Evolutionary conservation across 352 stramenopile species (phyloP).

Genomic region (Phytophthora hibernalis): DNA sequence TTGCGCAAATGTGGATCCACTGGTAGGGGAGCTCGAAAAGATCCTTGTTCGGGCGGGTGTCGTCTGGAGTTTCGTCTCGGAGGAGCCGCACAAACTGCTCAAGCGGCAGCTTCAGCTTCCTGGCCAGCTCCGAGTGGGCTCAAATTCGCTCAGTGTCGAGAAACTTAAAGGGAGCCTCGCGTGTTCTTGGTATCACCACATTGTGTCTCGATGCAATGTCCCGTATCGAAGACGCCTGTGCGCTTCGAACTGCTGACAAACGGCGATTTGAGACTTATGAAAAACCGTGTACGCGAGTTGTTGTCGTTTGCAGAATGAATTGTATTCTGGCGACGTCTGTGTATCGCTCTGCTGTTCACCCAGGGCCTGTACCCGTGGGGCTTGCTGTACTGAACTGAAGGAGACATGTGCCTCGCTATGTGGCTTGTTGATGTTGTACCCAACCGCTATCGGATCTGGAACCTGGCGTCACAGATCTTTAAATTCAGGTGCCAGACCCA

Average conservation of each 20-base stretch:
- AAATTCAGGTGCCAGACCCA: slow-evolving; percentile 1
- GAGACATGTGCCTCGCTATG: background rate
- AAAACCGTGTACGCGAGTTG: background rate
- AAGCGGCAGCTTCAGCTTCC: background rate
- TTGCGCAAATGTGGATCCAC: background rate
- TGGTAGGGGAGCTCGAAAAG: background rate
- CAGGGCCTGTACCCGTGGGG: background rate
- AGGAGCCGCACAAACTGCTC: background rate
- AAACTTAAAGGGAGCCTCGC: background rate
- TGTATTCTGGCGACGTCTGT: background rate
- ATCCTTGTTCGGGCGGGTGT: background rate
- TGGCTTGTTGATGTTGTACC: background rate
- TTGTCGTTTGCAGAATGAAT: background rate
- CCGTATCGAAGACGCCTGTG: background rate
- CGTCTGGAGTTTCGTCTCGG: background rate
- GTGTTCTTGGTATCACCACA: background rate
- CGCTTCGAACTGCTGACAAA: background rate
- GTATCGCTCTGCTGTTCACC: background rate
- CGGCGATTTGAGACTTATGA: background rate
- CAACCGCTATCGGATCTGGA: background rate
- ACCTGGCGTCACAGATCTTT: slow-evolving; percentile 5
- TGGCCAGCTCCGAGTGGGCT: background rate
- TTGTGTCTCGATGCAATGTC: background rate
- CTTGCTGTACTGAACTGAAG: background rate
- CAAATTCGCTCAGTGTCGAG: background rate